These are phyloP conservation scores for Yamadazyma kitorensis DNA, from an alignment of 805 yeast species.

Conservation along the genomic window DNA sequence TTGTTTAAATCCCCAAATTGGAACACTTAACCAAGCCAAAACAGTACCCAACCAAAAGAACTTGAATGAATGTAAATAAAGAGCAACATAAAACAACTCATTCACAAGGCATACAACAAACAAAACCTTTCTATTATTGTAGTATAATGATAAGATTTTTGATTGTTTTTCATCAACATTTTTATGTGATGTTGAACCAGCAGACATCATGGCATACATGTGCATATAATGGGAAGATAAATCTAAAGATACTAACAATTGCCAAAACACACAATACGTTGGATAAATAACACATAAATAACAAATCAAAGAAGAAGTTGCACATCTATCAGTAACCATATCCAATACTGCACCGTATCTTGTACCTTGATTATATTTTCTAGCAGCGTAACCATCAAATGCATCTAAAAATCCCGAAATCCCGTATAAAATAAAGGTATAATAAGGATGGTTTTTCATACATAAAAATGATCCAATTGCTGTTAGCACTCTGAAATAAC, in stretches of 20 bases:
- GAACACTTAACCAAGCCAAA: conserved; percentile 61
- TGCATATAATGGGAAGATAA: conserved; percentile 96
- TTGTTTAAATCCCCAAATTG: conserved; percentile 90
- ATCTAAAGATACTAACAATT: conserved; percentile 77
- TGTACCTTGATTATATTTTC: conserved; percentile 84
- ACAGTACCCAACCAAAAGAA: conserved; percentile 59
- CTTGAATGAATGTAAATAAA: conserved; percentile 73
- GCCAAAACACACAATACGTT: conserved; percentile 65
- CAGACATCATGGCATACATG: conserved; percentile 88
- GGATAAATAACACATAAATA: conserved; percentile 83
- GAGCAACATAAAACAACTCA: conserved; percentile 87
- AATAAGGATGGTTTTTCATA: conserved; percentile 82
- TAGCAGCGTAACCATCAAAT: conserved; percentile 92
- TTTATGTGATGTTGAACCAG: conserved; percentile 84
- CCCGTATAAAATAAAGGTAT: conserved; percentile 75
- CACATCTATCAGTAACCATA: conserved; percentile 98
- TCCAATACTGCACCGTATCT: conserved; percentile 95
- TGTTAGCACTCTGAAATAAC: conserved; percentile 79
- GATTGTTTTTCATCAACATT: conserved; percentile 68
- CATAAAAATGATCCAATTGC: conserved; percentile 76
- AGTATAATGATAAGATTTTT: conserved; percentile 76
- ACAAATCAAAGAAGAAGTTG: conserved; percentile 90
- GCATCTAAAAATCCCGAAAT: conserved; percentile 93
- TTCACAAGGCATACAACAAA: conserved; percentile 90
- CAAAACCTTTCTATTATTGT: conserved; percentile 78